phyloP scores from a whole-genome alignment of 106 monocot species.

The Chionographis japonica region DNA sequence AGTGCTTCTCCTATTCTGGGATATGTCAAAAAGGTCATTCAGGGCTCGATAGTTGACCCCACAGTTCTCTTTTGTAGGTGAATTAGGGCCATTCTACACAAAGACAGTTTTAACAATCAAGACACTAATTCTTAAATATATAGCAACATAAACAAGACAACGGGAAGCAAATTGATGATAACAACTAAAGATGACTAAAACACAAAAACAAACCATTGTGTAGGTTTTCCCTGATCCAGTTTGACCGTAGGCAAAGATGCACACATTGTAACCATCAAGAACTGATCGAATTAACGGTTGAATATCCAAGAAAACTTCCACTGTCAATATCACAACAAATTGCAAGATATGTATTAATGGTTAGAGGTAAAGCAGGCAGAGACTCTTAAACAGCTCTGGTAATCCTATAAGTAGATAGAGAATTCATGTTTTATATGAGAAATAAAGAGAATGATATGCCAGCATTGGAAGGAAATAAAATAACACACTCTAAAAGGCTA shows the following conservation, averaged over 20 bases:
- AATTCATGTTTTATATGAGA: too few relatives aligned
- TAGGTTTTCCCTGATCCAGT: conserved; percentile 95
- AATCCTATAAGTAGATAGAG: too few relatives aligned
- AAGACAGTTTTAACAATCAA: neutral
- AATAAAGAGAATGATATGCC: too few relatives aligned
- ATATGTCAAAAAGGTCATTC: conserved; percentile 76
- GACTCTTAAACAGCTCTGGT: too few relatives aligned
- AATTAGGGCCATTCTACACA: conserved; percentile 52
- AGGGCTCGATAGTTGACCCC: conserved; percentile 79
- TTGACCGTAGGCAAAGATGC: conserved; percentile 88
- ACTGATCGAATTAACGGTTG: conserved; percentile 59
- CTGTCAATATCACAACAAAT: conserved; percentile 25
- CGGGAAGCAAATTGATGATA: neutral
- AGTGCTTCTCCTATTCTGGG: conserved; percentile 31
- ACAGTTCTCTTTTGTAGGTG: conserved; percentile 46
- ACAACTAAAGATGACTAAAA: too few relatives aligned
- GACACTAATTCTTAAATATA: neutral
- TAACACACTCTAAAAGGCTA: neutral
- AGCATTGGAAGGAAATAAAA: too few relatives aligned
- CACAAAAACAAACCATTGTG: conserved; percentile 53
- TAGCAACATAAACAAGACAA: neutral
- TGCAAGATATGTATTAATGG: neutral
- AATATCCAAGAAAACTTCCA: conserved; percentile 63
- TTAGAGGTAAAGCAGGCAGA: neutral
- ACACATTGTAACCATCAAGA: conserved; percentile 78